A percentile compares a stretch with the other conserved stretches of the same genome.
phyloP scores from a whole-genome alignment of 208 protist species.

The Angomonas ambiguus region DNA sequence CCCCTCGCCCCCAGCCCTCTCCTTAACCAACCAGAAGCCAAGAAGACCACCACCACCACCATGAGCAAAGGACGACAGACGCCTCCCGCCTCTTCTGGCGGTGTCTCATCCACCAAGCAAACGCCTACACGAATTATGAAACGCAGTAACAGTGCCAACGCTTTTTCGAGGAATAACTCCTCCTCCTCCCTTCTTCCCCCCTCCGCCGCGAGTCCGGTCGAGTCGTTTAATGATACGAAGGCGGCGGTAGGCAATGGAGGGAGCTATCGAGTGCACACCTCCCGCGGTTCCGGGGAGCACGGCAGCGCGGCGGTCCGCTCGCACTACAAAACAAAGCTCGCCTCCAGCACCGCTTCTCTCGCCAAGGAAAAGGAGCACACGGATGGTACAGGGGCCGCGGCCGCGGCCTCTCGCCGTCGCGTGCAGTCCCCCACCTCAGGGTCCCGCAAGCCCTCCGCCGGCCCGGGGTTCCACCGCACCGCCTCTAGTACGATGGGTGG shows the following conservation, averaged over 20 bases:
- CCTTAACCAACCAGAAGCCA: neutral
- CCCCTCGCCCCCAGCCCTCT: slow-evolving; percentile 1
- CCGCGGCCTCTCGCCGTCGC: neutral
- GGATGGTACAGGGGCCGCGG: no score
- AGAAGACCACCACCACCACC: neutral
- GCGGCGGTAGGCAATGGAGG: no score
- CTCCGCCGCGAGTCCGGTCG: neutral
- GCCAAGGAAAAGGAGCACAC: neutral
- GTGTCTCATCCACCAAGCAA: neutral
- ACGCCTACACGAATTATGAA: neutral
- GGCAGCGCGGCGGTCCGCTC: neutral
- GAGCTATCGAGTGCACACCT: neutral
- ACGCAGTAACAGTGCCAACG: neutral
- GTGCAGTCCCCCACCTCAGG: neutral
- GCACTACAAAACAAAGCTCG: neutral
- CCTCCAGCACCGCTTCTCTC: neutral
- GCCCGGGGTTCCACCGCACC: slow-evolving; percentile 2
- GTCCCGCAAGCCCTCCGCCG: neutral
- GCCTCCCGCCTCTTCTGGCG: no score
- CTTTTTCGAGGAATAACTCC: neutral
- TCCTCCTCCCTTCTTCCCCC: no score
- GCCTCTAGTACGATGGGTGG: neutral
- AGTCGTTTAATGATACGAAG: neutral
- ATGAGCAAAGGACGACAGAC: no score
- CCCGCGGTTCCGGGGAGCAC: neutral